phyloP scores from a whole-genome alignment of 371 early-diverging fungal genomes.

The Circinella umbellata region DNA sequence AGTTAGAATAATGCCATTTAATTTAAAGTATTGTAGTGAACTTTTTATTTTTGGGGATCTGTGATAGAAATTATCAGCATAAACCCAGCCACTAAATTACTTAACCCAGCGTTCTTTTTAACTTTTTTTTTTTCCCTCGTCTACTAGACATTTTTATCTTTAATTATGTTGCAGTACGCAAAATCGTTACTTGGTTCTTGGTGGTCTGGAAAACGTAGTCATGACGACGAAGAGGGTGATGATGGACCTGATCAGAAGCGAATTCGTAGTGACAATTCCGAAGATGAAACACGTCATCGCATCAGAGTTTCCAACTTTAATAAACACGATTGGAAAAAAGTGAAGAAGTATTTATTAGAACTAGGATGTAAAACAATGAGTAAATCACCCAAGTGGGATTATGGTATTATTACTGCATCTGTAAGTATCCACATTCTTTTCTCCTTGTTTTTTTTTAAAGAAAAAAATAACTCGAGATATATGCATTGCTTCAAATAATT shows the following conservation, averaged over 20 bases:
- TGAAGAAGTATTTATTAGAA: conserved; percentile 6
- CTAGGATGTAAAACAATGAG: conserved; percentile 7
- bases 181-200: conserved; percentile 9
- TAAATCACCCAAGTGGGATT: conserved; percentile 54
- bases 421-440: conserved; percentile 23
- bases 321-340: conserved; percentile 9
- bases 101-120: background rate
- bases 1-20: no score
- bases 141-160: background rate
- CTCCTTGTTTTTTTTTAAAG: background rate
- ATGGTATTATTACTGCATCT: conserved; percentile 43
- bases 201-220: conserved; percentile 4
- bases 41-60: no score
- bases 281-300: background rate
- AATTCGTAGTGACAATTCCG: background rate
- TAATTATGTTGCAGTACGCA: conserved; percentile 8
- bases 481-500: no score
- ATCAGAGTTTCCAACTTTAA: conserved; percentile 4
- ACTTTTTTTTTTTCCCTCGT: background rate
- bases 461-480: background rate
- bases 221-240: background rate
- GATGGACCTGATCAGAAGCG: conserved; percentile 2
- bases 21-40: no score
- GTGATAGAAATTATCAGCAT: no score
- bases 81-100: no score